Evolutionary conservation across 768 basidiomycete genomes (phyloP), one percentile per base, ranked within the genome.

Genomic region (Tylopilus sp.): DNA sequence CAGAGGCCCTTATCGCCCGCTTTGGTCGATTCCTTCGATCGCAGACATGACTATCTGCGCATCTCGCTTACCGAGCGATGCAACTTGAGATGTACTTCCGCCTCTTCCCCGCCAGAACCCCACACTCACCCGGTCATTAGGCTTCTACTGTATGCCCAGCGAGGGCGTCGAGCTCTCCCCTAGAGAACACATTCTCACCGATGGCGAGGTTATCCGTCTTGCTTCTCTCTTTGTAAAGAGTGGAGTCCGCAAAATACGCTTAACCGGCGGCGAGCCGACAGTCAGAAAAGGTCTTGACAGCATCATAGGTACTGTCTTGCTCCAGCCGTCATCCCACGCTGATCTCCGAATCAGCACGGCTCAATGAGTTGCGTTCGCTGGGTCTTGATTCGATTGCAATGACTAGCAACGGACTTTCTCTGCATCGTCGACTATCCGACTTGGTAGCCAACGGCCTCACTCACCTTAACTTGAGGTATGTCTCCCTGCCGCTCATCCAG

Each of bases 101-200:
- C 50, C 31, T 62, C 38, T 22, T 6, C 22, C 41, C 38, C 1
- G 11, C 14, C 41, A 33, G 38, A 25, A 31, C 38, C 6, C 19
- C n/a, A 42, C 19, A 40, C 41, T 55, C 45, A 38, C 33, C 11
- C 28, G 4, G 1, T 44, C 42, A 38, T 22, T 56, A 94, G 89
- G 91, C 60, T 92, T 92, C 62, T 95, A 95, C 66, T 94, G 91
- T 63, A 95, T 94, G 92, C 92, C 91, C 3, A 81, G 77, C 48
- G 83, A 87, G 63, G 90, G 91, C 29, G 73, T 93, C 6, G 80
- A 86, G 48, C 76, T 93, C 25, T 85, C 88, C 13, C 92, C 90
- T 3, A 72, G 74, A 30, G 74, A 75, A 11, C 78, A 87, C 53
- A 77, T 92, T 52, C 77, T 95, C 34, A 83, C 87, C 1, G 84